Base-by-base conservation (phyloP, 2,329 filamentous ascomycete species). In the Ilyonectria destructans region DNA sequence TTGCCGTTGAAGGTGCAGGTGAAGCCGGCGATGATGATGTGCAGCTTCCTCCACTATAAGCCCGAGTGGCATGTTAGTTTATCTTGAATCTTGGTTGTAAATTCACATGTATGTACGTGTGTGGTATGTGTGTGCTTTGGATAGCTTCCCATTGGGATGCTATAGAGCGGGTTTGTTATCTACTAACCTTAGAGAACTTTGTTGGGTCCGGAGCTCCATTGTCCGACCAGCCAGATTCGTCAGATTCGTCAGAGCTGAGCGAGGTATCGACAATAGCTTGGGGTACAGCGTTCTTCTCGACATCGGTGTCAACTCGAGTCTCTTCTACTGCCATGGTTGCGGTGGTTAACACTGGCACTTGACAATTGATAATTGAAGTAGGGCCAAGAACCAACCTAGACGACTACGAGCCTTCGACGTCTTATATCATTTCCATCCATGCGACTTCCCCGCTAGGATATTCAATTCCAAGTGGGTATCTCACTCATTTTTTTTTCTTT, bases 1-100 rank as follows among this genome's bases (percentile, higher is more conserved):
- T 81, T 81, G 31, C 79, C 77, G 23, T 80, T 81, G 66, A 81
- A 79, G 10, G 79, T 81, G 60, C 79, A 80, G 2, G 77, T 80
- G 65, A 81, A 80, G 23, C 80, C 80, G 21, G 79, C 79, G 10
- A 79, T 62, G 54, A 81, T 67, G 52, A 81, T 76, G 69, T 80
- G 78, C 6, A 80, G 58, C 60, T 81, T 81, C 54, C 75, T 75
- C 71, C 69, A 69, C 67, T 69, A 26, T 3, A 10, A 15, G 46
- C 23, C 23, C 6, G 15, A 48, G 19, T 17, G 15, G 4, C 12
- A 7, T 61, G 69, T 71, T 26, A 71, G 69, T 19, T 15, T 21
- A 29, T 19, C 13, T 4, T 15, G 19, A 12, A 26, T 43, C 51
- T 19, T 12, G 7, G 13, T 29, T 5, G 4, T 33, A 26, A 40